A percentile compares a stretch with the other conserved stretches of the same genome.
These are phyloP conservation scores for Thecaphora thlaspeos DNA, from an alignment of 1,284 basidiomycete species.

Conservation along the genomic window DNA sequence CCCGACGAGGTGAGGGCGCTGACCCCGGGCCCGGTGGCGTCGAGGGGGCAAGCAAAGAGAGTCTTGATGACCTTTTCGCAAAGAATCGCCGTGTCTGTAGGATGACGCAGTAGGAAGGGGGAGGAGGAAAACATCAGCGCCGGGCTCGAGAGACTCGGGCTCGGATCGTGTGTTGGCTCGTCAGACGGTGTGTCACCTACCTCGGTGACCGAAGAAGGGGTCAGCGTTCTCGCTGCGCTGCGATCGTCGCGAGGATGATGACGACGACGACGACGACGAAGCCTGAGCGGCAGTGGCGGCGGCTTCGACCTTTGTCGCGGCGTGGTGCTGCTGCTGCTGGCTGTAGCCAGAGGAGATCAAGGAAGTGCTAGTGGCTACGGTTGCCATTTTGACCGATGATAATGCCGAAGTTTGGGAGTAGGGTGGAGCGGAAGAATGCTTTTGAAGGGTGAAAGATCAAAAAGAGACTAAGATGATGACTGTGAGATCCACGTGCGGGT, in stretches of 20 bases:
- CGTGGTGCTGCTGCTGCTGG: background rate
- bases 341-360: too few species aligned
- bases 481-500: too few species aligned
- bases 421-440: too few species aligned
- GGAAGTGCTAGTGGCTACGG: too few species aligned
- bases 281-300: background rate
- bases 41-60: slow-evolving; percentile 51
- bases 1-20: slow-evolving; percentile 16
- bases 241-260: slow-evolving; percentile 12
- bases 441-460: too few species aligned
- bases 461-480: too few species aligned
- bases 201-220: slow-evolving; percentile 50
- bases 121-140: slow-evolving; percentile 4
- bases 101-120: background rate
- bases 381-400: too few species aligned
- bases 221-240: slow-evolving; percentile 25
- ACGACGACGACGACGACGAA: background rate
- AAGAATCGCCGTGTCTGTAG: slow-evolving; percentile 40
- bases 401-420: too few species aligned
- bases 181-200: slow-evolving; percentile 8
- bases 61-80: slow-evolving; percentile 50
- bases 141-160: too few species aligned
- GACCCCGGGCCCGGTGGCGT: slow-evolving; percentile 48
- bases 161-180: too few species aligned
- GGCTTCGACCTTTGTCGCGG: background rate